Evolutionary conservation across 1,139 yeast genomes (phyloP).

Genomic region (Pichia cactophila): DNA sequence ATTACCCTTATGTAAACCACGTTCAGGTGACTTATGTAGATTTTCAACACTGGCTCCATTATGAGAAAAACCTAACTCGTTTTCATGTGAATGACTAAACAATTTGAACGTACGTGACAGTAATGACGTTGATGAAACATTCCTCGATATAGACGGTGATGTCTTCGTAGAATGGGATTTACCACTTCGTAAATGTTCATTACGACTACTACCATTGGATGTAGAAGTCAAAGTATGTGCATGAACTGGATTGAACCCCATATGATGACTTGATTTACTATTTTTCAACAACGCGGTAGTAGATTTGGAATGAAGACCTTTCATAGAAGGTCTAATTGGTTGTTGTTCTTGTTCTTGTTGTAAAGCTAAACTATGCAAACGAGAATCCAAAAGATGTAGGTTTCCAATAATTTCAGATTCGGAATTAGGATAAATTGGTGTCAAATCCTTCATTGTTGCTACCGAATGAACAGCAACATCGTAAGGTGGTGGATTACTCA

Average conservation of each 20-base stretch:
- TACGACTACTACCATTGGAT: neutral
- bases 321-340: neutral
- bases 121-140: constrained; percentile 11
- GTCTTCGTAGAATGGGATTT: constrained; percentile 19
- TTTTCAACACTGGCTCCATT: neutral
- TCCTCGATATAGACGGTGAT: constrained; percentile 26
- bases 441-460: constrained; percentile 38
- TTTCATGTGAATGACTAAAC: neutral
- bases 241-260: neutral
- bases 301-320: constrained; percentile 2
- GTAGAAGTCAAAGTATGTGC: neutral
- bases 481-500: constrained; percentile 52
- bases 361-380: constrained; percentile 21
- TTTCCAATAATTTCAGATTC: constrained; percentile 31
- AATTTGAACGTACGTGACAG: constrained; percentile 1
- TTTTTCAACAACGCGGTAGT: constrained; percentile 1
- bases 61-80: neutral
- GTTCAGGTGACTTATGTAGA: neutral
- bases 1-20: constrained; percentile 1
- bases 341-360: constrained; percentile 3
- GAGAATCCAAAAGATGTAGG: constrained; percentile 25
- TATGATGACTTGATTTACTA: neutral
- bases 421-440: constrained; percentile 60
- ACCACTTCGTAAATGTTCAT: neutral
- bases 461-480: constrained; percentile 59